Base-by-base conservation (phyloP, 129 eudicot genomes). In the Calendula officinalis region DNA sequence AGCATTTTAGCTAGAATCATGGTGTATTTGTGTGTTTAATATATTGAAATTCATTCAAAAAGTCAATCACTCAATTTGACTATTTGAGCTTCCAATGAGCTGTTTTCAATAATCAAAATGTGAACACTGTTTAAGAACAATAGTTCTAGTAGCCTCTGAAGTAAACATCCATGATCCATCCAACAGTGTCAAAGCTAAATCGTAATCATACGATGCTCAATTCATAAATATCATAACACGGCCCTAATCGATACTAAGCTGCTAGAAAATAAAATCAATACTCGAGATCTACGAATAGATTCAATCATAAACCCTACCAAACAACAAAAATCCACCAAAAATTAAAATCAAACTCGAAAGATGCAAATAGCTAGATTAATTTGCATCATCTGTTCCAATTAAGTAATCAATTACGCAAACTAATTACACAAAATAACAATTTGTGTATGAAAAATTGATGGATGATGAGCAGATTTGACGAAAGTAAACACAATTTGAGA, bases 261-360 rank as follows among this genome's bases (percentile, higher is more conserved):
- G 33, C 39, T 10, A 50, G 3, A 7, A 51, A 51, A 16, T 6
- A 51, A 51, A 22, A 41, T 6, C 1, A 6, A 2, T 3, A 41
- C 10, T 6, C 45, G 45, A 8, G 10, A 41, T 41, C 45, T n/a
- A 30, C 0, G 38, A 43, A 9, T 5, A 63, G 9, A 54, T 8
- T 5, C 4, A 6, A 51, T 1, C 22, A 15, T 38, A 51, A 43
- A 12, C 8, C 6, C 41, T 40, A 6, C 6, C 5, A 6, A 41
- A 15, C 42, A 42, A 42, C 47, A 34, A 33, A 42, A 71, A 63
- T 17, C 39, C 64, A n/a, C 49, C 51, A 16, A 62, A 71, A n/a
- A 16, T 5, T 65, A 17, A 46, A 62, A 70, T 41, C 55, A 40
- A 71, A 52, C 39, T 49, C 33, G 66, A 59, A 69, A 47, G 59